phyloP scores from a whole-genome alignment of 2,329 filamentous ascomycete genomes.

The Penicillium hordei region DNA sequence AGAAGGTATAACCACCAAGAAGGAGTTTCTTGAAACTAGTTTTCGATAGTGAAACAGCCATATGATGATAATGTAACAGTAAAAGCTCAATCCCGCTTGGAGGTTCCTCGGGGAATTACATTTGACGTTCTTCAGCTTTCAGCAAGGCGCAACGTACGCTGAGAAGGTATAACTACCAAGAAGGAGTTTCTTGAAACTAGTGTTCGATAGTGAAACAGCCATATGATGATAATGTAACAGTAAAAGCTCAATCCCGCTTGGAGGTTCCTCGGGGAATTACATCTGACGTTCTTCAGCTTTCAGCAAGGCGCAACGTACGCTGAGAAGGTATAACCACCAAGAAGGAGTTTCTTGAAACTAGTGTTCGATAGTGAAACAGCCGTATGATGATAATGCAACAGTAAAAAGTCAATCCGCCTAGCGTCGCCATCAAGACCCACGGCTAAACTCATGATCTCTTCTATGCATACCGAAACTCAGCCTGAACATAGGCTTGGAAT shows the following conservation, averaged over 20 bases:
- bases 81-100: background rate
- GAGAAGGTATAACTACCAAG: background rate
- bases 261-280: background rate
- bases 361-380: background rate
- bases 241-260: background rate
- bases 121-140: background rate
- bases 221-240: background rate
- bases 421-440: background rate
- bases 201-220: background rate
- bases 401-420: background rate
- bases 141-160: background rate
- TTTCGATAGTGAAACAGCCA: background rate
- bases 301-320: background rate
- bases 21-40: background rate
- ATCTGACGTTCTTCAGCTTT: background rate
- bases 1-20: background rate
- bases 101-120: background rate
- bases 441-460: background rate
- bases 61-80: background rate
- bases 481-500: background rate
- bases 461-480: background rate
- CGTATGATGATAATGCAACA: background rate
- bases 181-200: background rate
- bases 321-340: background rate
- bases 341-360: background rate